These are phyloP conservation scores for Penicillium antarcticum DNA, from an alignment of 495 filamentous ascomycete species.

Conservation along the genomic window DNA sequence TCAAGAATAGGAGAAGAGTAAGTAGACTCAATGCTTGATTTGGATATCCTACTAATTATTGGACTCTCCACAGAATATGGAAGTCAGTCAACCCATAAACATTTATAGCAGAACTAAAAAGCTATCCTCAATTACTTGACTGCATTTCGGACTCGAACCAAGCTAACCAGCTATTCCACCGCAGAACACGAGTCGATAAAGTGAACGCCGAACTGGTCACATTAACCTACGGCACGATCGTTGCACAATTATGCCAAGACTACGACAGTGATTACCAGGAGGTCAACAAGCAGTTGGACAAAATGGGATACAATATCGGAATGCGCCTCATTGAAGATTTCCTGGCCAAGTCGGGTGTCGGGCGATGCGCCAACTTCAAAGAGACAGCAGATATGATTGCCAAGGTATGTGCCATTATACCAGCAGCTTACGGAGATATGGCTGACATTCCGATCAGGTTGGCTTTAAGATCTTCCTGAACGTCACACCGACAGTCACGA, in stretches of 20 bases:
- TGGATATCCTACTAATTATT: constrained; percentile 27
- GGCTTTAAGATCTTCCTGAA: constrained; percentile 99
- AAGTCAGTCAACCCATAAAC: constrained; percentile 65
- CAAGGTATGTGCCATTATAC: constrained; percentile 56
- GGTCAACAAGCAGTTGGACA: constrained; percentile 93
- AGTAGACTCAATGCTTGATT: constrained; percentile 33
- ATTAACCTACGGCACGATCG: constrained; percentile 96
- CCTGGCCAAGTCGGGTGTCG: constrained; percentile 86
- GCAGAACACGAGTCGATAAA: constrained; percentile 63
- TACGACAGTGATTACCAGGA: constrained; percentile 89
- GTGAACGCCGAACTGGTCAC: constrained; percentile 93
- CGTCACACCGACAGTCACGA: constrained; percentile 90
- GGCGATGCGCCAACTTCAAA: constrained; percentile 85
- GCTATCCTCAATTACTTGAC: neutral
- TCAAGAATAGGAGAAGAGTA: constrained; percentile 97
- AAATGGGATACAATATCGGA: constrained; percentile 99
- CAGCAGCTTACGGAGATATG: neutral
- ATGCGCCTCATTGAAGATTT: constrained; percentile 96
- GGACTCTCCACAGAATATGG: constrained; percentile 68
- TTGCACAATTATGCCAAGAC: constrained; percentile 93
- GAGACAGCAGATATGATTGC: constrained; percentile 97
- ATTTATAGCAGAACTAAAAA: neutral
- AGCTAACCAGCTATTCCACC: constrained; percentile 8
- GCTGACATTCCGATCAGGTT: constrained; percentile 53
- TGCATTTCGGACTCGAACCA: neutral